Percentiles rank a stretch among this genome's conserved stretches.
Conservation (phyloP, 2,329 filamentous ascomycete genomes). For the Atkinsonella hypoxylon region DNA sequence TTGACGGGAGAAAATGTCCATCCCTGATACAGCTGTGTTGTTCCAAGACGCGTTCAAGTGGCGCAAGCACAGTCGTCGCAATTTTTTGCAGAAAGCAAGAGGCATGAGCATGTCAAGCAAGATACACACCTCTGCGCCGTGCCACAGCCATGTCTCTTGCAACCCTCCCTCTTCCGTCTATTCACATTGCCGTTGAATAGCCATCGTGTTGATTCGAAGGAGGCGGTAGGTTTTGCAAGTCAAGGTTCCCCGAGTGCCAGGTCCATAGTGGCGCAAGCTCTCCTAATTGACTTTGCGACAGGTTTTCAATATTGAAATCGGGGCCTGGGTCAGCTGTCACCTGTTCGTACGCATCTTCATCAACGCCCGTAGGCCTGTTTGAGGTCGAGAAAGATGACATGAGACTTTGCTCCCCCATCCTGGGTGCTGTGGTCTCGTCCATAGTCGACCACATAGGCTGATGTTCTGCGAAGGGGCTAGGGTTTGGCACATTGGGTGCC, state of each 20-base stretch:
- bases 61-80: too few species aligned
- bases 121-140: too few species aligned
- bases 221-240: slow-evolving; percentile 5
- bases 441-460: neutral
- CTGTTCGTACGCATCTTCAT: neutral
- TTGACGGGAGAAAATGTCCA: too few species aligned
- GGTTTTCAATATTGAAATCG: slow-evolving; percentile 12
- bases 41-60: too few species aligned
- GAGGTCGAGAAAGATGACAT: neutral
- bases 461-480: neutral
- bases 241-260: slow-evolving; percentile 14
- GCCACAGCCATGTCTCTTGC: too few species aligned
- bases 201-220: neutral
- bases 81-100: too few species aligned
- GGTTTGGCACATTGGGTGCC: neutral
- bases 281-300: slow-evolving; percentile 12
- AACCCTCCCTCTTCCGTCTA: neutral
- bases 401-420: slow-evolving; percentile 1
- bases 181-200: neutral
- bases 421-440: neutral
- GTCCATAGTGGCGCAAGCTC: slow-evolving; percentile 13
- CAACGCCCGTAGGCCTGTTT: neutral
- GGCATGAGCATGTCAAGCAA: too few species aligned
- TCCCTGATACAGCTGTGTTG: too few species aligned
- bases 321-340: slow-evolving; percentile 1